These are phyloP conservation scores for Hortaea werneckii DNA, from an alignment of 2,329 filamentous ascomycete species.

Conservation along the genomic window DNA sequence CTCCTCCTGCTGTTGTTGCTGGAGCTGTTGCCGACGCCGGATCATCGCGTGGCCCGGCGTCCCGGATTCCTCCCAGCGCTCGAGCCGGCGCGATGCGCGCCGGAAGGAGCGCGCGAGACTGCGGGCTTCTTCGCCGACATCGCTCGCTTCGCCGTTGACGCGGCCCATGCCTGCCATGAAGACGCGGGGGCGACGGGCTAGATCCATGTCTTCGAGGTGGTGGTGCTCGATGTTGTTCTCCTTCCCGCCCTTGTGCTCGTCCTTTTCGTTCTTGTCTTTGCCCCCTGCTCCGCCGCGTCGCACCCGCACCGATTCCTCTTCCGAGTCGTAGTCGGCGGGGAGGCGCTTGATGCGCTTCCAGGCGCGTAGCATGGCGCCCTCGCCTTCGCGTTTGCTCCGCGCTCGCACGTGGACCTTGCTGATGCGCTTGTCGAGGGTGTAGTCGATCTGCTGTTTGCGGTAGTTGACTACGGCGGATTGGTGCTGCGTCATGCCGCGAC, in stretches of 20 bases:
- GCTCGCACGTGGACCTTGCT: slow-evolving; percentile 55
- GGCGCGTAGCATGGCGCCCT: slow-evolving; percentile 58
- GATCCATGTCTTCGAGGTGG: slow-evolving; percentile 12
- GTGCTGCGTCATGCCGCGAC: slow-evolving; percentile 68
- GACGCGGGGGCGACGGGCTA: slow-evolving; percentile 13
- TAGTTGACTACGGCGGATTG: slow-evolving; percentile 74
- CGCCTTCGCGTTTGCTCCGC: slow-evolving; percentile 50
- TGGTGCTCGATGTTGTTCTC: slow-evolving; percentile 17
- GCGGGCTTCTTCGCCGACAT: slow-evolving; percentile 65
- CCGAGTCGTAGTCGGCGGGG: slow-evolving; percentile 38
- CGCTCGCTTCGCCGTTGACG: slow-evolving; percentile 52
- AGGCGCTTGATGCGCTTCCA: slow-evolving; percentile 50
- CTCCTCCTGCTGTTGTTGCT: background rate
- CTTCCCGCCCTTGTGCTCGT: slow-evolving; percentile 23
- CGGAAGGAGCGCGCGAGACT: slow-evolving; percentile 57
- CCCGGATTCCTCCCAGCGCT: slow-evolving; percentile 52
- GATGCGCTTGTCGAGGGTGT: slow-evolving; percentile 67
- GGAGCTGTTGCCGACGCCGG: slow-evolving; percentile 13
- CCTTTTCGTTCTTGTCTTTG: slow-evolving; percentile 25
- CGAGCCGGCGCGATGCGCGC: slow-evolving; percentile 53
- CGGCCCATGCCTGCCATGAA: slow-evolving; percentile 47
- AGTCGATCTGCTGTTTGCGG: slow-evolving; percentile 67
- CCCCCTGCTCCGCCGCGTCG: slow-evolving; percentile 11
- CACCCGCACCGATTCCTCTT: slow-evolving; percentile 27
- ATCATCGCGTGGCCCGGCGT: slow-evolving; percentile 19